Percentiles rank a stretch among this genome's conserved stretches.
Conservation (phyloP, 352 stramenopile species). For the Thalassiosira allenii region DNA sequence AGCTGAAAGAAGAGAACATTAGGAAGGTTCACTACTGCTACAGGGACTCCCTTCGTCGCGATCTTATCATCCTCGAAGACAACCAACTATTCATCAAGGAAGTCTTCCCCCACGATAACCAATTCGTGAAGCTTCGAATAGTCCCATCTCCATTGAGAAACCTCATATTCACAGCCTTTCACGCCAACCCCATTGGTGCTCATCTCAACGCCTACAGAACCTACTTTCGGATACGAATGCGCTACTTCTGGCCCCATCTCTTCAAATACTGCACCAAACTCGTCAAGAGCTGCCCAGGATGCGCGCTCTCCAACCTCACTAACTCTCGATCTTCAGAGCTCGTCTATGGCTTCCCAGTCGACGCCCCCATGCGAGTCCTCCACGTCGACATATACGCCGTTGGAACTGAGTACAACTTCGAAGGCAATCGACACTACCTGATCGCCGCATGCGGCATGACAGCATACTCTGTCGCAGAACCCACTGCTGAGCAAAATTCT, state of each 20-base stretch:
- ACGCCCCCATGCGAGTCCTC: conserved; percentile 18
- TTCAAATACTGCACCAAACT: conserved; percentile 15
- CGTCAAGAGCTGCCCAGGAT: conserved; percentile 11
- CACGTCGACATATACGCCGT: conserved; percentile 19
- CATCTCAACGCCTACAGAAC: conserved; percentile 25
- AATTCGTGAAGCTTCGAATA: neutral
- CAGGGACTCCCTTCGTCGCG: neutral
- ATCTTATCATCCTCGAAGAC: conserved; percentile 1
- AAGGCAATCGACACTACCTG: conserved; percentile 3
- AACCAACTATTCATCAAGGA: neutral
- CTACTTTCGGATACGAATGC: conserved; percentile 11
- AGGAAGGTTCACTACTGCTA: conserved; percentile 5
- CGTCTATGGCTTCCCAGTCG: conserved; percentile 25
- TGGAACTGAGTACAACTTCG: conserved; percentile 9
- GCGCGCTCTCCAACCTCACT: conserved; percentile 29
- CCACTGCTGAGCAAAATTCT: conserved; percentile 1
- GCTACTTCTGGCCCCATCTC: conserved; percentile 35
- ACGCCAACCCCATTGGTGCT: conserved; percentile 43
- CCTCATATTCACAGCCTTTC: conserved; percentile 42
- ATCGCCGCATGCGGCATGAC: conserved; percentile 36
- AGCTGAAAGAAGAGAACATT: neutral
- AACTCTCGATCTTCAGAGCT: neutral
- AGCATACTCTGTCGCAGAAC: conserved; percentile 14
- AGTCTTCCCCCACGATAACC: too few species aligned
- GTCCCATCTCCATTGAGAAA: neutral